Evolutionary conservation across 208 protist species (phyloP).

Genomic region (Trypanosoma theileri): DNA sequence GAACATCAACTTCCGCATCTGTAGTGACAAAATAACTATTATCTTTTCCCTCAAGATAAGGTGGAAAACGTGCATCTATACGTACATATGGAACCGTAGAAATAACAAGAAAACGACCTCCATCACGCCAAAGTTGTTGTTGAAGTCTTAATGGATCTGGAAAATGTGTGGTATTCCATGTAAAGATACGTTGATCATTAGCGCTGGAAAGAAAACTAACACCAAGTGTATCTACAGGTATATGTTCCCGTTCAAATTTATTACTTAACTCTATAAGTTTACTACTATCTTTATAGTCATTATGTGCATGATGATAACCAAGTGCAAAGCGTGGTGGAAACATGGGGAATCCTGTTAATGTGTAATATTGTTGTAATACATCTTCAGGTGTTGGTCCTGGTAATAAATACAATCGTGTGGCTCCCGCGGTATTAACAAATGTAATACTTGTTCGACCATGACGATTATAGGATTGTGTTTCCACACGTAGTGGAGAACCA

Average conservation of each 20-base stretch:
- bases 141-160: slow-evolving; percentile 90
- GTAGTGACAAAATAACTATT: slow-evolving; percentile 84
- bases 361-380: slow-evolving; percentile 92
- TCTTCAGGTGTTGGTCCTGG: slow-evolving; percentile 77
- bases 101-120: slow-evolving; percentile 91
- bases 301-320: slow-evolving; percentile 93
- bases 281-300: neutral
- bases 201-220: slow-evolving; percentile 15
- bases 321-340: slow-evolving; percentile 94
- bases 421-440: slow-evolving; percentile 89
- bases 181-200: slow-evolving; percentile 39
- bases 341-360: slow-evolving; percentile 90
- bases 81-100: slow-evolving; percentile 97
- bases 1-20: slow-evolving; percentile 31
- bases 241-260: slow-evolving; percentile 21
- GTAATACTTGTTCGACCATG: slow-evolving; percentile 26
- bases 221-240: slow-evolving; percentile 54
- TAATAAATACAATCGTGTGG: slow-evolving; percentile 94
- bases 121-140: slow-evolving; percentile 57
- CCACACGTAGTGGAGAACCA: slow-evolving; percentile 25
- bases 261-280: slow-evolving; percentile 16
- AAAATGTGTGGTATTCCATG: slow-evolving; percentile 72
- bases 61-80: slow-evolving; percentile 51
- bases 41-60: slow-evolving; percentile 66
- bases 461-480: neutral